Percentiles rank a stretch among this genome's conserved stretches.
phyloP scores from a whole-genome alignment of 441 rosid species.

The Sinapis alba region DNA sequence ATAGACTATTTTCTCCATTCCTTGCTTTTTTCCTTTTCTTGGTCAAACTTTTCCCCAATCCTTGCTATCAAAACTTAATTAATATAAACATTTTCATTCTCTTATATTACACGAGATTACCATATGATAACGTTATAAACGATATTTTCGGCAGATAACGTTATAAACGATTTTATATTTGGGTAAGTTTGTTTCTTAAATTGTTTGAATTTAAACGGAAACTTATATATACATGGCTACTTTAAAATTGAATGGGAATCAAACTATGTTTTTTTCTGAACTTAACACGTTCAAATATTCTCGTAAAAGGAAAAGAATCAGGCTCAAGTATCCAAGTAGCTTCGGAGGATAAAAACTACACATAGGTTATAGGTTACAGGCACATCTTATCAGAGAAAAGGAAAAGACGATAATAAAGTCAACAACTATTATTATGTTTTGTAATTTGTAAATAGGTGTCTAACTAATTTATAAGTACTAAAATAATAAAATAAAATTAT shows the following conservation, averaged over 20 bases:
- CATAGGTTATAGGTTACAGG: constrained; percentile 8
- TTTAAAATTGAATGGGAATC: neutral
- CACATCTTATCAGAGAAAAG: constrained; percentile 24
- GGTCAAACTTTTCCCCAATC: too few species aligned
- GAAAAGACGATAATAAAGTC: constrained; percentile 29
- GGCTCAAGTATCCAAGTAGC: neutral
- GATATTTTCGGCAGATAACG: too few species aligned
- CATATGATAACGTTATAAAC: neutral
- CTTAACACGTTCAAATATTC: neutral
- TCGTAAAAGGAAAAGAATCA: neutral
- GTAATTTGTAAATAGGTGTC: constrained; percentile 9
- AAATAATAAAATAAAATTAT: neutral
- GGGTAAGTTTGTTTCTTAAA: neutral
- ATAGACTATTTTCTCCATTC: too few species aligned
- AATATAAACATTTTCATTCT: neutral
- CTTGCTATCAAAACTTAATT: neutral
- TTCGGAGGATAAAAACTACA: constrained; percentile 16
- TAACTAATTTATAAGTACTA: neutral
- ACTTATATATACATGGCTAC: neutral
- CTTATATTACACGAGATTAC: neutral
- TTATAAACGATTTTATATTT: neutral
- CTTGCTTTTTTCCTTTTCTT: too few species aligned
- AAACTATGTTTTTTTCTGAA: constrained; percentile 4
- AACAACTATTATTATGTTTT: constrained; percentile 9
- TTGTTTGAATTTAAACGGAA: neutral